Percentiles rank a stretch among this genome's conserved stretches.
phyloP scores from a whole-genome alignment of 2,329 filamentous ascomycete species.

The Sporothrix brunneoviolacea region DNA sequence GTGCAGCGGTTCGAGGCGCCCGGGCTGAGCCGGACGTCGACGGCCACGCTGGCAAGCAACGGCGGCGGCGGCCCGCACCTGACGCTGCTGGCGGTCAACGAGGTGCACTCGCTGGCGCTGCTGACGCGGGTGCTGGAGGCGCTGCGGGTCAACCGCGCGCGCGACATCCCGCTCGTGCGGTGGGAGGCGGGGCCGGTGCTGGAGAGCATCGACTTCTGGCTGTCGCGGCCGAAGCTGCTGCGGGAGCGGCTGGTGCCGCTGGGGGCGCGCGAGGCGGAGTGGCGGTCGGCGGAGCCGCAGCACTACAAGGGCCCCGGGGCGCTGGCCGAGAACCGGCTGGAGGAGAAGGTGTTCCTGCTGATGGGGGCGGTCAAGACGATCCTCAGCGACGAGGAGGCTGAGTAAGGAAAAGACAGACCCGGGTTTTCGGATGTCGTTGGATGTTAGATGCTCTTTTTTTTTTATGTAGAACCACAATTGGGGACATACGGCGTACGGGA shows the following conservation, averaged over 20 bases:
- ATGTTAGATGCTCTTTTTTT: not conserved
- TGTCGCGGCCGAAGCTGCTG: slow-evolving; percentile 62
- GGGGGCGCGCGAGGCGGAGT: slow-evolving; percentile 64
- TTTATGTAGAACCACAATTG: not conserved
- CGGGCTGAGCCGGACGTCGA: slow-evolving; percentile 40
- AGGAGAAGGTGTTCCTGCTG: slow-evolving; percentile 68
- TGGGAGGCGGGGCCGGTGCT: slow-evolving; percentile 68
- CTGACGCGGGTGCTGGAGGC: slow-evolving; percentile 65
- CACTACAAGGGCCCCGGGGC: slow-evolving; percentile 24
- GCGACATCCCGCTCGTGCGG: slow-evolving; percentile 64
- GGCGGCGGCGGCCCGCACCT: slow-evolving; percentile 48
- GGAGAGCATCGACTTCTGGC: slow-evolving; percentile 79
- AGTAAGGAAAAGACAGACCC: not conserved
- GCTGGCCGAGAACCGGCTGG: slow-evolving; percentile 57
- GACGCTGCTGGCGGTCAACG: slow-evolving; percentile 65
- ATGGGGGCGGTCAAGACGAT: slow-evolving; percentile 55
- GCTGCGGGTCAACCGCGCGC: slow-evolving; percentile 58
- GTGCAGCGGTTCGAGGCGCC: slow-evolving; percentile 63
- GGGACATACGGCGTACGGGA: no score
- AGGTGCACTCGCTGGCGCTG: slow-evolving; percentile 72
- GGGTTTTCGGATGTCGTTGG: not conserved
- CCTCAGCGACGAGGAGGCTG: slow-evolving; percentile 39
- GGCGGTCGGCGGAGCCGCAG: slow-evolving; percentile 38
- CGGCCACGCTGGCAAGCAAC: not conserved
- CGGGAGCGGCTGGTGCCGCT: slow-evolving; percentile 67